Percentiles rank a stretch among this genome's conserved stretches.
Conservation (phyloP, 352 stramenopile genomes). For the Phytophthora nicotianae region DNA sequence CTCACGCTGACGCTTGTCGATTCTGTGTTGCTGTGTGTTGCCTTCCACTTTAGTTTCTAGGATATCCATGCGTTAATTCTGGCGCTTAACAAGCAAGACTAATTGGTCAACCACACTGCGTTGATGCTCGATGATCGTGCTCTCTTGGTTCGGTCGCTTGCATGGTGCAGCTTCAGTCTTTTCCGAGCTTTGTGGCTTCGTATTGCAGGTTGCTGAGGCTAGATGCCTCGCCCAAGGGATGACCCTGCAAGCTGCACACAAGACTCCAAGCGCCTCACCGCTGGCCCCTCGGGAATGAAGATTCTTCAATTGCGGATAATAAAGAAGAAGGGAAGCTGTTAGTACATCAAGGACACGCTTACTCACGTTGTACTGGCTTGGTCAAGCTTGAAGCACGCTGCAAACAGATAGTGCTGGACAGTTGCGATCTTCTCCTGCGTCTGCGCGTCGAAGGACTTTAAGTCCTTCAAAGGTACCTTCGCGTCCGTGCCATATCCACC, state of each 20-base stretch:
- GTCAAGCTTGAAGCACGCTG: slow-evolving; percentile 2
- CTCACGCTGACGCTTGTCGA: slow-evolving; percentile 3
- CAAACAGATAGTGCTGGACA: neutral
- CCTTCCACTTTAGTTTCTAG: slow-evolving; percentile 11
- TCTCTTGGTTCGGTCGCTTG: no score
- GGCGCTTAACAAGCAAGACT: slow-evolving; percentile 5
- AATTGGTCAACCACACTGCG: slow-evolving; percentile 17
- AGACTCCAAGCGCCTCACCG: neutral
- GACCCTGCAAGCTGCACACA: neutral
- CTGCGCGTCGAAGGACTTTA: neutral
- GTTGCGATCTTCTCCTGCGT: neutral
- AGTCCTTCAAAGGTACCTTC: neutral
- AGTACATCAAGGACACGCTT: slow-evolving; percentile 1
- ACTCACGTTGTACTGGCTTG: slow-evolving; percentile 8
- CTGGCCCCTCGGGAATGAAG: neutral
- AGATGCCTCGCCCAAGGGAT: neutral
- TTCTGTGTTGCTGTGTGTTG: slow-evolving; percentile 4
- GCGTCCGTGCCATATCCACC: slow-evolving; percentile 2
- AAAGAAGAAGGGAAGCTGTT: slow-evolving; percentile 1
- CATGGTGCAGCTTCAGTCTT: no score
- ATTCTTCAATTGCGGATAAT: slow-evolving; percentile 4
- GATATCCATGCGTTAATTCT: slow-evolving; percentile 12
- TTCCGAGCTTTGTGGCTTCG: neutral
- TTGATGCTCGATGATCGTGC: no score
- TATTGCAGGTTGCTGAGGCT: neutral